A percentile compares a stretch with the other conserved stretches of the same genome.
These are phyloP conservation scores for Colletotrichum somersetense DNA, from an alignment of 2,329 filamentous ascomycete genomes.

Conservation along the genomic window DNA sequence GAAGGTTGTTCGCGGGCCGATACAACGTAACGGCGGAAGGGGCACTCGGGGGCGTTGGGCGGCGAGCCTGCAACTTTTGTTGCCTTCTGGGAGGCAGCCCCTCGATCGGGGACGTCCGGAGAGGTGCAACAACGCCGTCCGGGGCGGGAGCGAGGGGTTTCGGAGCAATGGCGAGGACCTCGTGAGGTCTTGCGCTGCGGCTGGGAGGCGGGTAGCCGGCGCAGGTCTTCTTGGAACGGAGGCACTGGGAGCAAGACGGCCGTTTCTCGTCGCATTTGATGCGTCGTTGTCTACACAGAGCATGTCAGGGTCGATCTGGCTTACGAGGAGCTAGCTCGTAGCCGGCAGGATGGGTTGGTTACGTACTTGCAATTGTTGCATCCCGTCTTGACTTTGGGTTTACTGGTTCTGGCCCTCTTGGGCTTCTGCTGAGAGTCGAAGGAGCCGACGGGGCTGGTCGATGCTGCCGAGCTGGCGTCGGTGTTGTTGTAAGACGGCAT, in stretches of 20 bases:
- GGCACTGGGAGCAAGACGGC: constrained; percentile 71
- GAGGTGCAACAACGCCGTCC: constrained; percentile 34
- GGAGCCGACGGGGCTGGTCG: constrained; percentile 30
- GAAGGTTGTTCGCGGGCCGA: constrained; percentile 59
- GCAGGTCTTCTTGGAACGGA: constrained; percentile 69
- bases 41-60: constrained; percentile 48
- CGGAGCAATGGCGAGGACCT: constrained; percentile 64
- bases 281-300: constrained; percentile 62
- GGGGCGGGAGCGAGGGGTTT: constrained; percentile 53
- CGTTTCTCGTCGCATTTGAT: constrained; percentile 77
- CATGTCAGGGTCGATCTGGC: constrained; percentile 44
- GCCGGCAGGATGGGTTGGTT: constrained; percentile 1
- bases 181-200: constrained; percentile 59
- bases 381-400: constrained; percentile 74
- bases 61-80: constrained; percentile 33
- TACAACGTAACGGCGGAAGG: constrained; percentile 50
- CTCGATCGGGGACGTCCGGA: constrained; percentile 42
- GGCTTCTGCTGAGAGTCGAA: constrained; percentile 46
- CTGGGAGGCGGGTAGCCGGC: constrained; percentile 72
- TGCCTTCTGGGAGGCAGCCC: constrained; percentile 36
- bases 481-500: constrained; percentile 25
- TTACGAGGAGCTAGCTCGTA: constrained; percentile 22
- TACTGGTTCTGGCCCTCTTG: constrained; percentile 65
- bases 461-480: constrained; percentile 26
- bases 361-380: constrained; percentile 78